These are phyloP conservation scores for Phytophthora sp. DNA, from an alignment of 352 stramenopile genomes.

Conservation along the genomic window DNA sequence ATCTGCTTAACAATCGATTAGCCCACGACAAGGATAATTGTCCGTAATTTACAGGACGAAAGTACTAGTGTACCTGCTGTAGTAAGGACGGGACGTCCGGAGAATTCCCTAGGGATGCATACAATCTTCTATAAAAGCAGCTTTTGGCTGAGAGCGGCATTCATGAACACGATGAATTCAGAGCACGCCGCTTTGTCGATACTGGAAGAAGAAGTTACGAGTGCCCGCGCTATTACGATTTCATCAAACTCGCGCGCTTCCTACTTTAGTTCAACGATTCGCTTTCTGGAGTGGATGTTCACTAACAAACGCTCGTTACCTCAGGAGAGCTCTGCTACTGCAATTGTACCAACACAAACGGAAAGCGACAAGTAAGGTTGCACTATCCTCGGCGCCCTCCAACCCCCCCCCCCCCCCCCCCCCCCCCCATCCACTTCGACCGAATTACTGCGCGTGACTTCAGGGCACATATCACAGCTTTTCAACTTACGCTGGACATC, in stretches of 20 bases:
- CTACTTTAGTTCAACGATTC: not conserved
- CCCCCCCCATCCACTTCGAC: not conserved
- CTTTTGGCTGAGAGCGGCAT: not conserved
- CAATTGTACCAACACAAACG: too few species aligned
- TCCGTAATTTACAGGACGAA: not conserved
- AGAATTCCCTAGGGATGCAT: not conserved
- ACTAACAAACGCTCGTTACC: not conserved
- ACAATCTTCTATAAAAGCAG: not conserved
- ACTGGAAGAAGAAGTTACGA: not conserved
- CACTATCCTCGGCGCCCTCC: too few species aligned
- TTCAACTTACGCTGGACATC: conserved; percentile 3
- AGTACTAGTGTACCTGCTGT: not conserved
- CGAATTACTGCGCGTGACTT: not conserved
- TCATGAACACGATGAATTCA: not conserved
- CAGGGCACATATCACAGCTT: not conserved
- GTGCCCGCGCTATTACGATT: not conserved
- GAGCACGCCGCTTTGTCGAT: not conserved
- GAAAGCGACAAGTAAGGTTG: too few species aligned
- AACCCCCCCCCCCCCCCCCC: too few species aligned
- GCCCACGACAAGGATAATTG: too few species aligned
- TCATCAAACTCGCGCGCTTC: not conserved
- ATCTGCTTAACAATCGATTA: too few species aligned
- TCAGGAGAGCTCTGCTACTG: too few species aligned
- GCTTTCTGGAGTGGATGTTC: not conserved
- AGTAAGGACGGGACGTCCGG: not conserved